These are phyloP conservation scores for Vitis vinifera DNA, from an alignment of 164 flowering plant genomes.

Conservation along the genomic window ASM3070453v1 NC_081818.1:23256501-23257000, in stretches of 20 bases:
- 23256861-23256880: not conserved
- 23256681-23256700: too few relatives aligned
- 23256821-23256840: not conserved
- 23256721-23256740: too few relatives aligned
- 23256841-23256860: not conserved
- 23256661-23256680: too few relatives aligned
- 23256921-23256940: not conserved
- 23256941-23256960: not conserved
- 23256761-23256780: not conserved
- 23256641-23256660: too few relatives aligned
- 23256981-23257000: slow-evolving; percentile 51
- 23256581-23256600: too few relatives aligned
- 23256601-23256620: too few relatives aligned
- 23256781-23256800: not conserved
- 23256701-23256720: too few relatives aligned
- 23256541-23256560: not conserved
- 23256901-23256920: not conserved
- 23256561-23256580: not conserved
- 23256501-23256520: not conserved
- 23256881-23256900: not conserved
- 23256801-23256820: not conserved
- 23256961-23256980: slow-evolving; percentile 36
- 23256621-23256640: too few relatives aligned
- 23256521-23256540: not conserved
- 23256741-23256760: too few relatives aligned